A percentile compares a stretch with the other conserved stretches of the same genome.
Evolutionary conservation across 2,329 filamentous ascomycete genomes (phyloP).

Genomic region (Xenosphaeropsis pyriputrescens): DNA sequence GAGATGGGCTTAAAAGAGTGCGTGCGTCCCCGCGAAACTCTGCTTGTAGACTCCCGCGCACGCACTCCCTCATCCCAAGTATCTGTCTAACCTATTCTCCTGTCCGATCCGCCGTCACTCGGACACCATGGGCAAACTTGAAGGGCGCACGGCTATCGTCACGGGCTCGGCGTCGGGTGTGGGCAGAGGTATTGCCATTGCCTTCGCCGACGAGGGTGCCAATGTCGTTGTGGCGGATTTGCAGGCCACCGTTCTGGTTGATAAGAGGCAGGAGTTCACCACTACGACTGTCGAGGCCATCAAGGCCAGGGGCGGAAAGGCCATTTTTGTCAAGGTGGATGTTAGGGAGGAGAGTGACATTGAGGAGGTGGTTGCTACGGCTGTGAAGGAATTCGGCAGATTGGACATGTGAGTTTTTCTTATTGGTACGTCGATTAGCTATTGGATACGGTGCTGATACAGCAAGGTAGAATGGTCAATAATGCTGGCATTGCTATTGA

Average conservation of each 20-base stretch:
- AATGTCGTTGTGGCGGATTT: constrained; percentile 26
- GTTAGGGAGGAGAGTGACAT: constrained; percentile 22
- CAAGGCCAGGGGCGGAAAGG: constrained; percentile 15
- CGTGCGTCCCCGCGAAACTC: no score
- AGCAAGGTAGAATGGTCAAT: constrained; percentile 3
- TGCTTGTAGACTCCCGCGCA: no score
- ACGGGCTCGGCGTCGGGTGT: constrained; percentile 30
- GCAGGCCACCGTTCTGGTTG: constrained; percentile 6
- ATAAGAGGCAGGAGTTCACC: constrained; percentile 8
- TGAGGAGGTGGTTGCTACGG: constrained; percentile 20
- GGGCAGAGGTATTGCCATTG: constrained; percentile 27
- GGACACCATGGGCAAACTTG: constrained; percentile 3
- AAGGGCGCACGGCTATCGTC: constrained; percentile 23
- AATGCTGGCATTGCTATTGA: constrained; percentile 5
- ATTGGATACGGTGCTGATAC: not conserved
- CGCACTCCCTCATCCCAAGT: no score
- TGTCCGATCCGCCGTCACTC: no score
- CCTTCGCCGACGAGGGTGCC: constrained; percentile 24
- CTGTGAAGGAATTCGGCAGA: constrained; percentile 20
- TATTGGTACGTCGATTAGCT: not conserved
- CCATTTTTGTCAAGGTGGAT: constrained; percentile 27
- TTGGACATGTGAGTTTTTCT: constrained; percentile 4
- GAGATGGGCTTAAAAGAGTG: no score
- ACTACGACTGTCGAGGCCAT: constrained; percentile 24
- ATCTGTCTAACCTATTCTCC: no score